Conservation (phyloP, 495 filamentous ascomycete species). For the Cercophora newfieldiana region DNA sequence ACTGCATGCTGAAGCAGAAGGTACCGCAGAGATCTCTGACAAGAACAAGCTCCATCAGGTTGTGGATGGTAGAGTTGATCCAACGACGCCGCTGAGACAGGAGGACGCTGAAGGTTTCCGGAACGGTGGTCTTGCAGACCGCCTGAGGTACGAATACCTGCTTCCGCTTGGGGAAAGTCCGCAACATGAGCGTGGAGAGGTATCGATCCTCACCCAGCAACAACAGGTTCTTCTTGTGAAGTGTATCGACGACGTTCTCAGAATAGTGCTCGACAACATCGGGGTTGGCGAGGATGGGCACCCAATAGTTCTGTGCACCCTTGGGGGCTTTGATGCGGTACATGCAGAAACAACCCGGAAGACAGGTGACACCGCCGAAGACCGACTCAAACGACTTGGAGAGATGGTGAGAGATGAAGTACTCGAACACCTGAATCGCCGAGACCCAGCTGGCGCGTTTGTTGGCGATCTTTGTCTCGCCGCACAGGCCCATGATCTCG, state of each 20-base stretch:
- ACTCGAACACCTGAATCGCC: constrained; percentile 99
- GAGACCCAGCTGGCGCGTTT: constrained; percentile 93
- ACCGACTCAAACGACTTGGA: constrained; percentile 97
- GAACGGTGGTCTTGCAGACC: constrained; percentile 97
- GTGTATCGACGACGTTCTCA: constrained; percentile 97
- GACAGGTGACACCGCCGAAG: constrained; percentile 98
- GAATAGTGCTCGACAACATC: constrained; percentile 99
- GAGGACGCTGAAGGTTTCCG: constrained; percentile 88
- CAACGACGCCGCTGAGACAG: constrained; percentile 93
- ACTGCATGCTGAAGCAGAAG: constrained; percentile 99
- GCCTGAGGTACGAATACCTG: constrained; percentile 98
- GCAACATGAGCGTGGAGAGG: constrained; percentile 93
- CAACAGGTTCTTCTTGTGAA: constrained; percentile 97
- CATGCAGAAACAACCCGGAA: constrained; percentile 99
- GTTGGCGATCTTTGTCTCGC: constrained; percentile 99
- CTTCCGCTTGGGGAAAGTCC: constrained; percentile 98
- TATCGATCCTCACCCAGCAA: constrained; percentile 97
- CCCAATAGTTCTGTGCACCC: constrained; percentile 98
- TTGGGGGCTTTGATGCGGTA: constrained; percentile 99
- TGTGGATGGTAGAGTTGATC: constrained; percentile 99
- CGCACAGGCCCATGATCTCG: constrained; percentile 98
- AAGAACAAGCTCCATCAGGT: constrained; percentile 94
- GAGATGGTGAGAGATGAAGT: constrained; percentile 97
- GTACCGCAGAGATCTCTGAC: constrained; percentile 97
- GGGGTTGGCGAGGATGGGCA: constrained; percentile 96